A percentile compares a stretch with the other conserved stretches of the same genome.
phyloP scores from a whole-genome alignment of 2,329 filamentous ascomycete species.

The Coleophoma crateriformis region DNA sequence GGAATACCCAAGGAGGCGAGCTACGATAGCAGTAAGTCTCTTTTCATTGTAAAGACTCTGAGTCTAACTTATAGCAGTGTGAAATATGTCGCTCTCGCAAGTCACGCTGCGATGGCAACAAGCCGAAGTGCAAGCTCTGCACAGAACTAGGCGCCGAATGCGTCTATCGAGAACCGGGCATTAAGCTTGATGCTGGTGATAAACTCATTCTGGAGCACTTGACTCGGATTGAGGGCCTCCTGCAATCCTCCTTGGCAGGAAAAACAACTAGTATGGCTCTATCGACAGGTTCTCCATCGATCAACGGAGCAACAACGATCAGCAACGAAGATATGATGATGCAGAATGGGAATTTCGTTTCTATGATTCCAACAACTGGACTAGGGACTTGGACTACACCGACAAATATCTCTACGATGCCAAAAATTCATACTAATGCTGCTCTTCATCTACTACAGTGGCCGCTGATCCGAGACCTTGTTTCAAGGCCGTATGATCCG shows the following conservation, averaged over 20 bases:
- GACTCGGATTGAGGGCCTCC: slow-evolving; percentile 68
- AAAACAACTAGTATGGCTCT: slow-evolving; percentile 46
- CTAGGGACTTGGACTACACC: slow-evolving; percentile 66
- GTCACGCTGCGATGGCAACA: slow-evolving; percentile 71
- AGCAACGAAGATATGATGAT: slow-evolving; percentile 51
- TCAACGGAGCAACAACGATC: slow-evolving; percentile 57
- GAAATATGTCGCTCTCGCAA: slow-evolving; percentile 78
- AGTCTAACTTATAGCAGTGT: slow-evolving; percentile 46
- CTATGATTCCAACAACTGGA: slow-evolving; percentile 55
- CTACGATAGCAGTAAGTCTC: slow-evolving; percentile 57
- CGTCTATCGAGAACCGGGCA: slow-evolving; percentile 77
- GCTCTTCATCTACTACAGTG: slow-evolving; percentile 74
- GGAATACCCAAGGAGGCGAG: slow-evolving; percentile 59
- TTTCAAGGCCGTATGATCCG: slow-evolving; percentile 72
- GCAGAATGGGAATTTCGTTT: slow-evolving; percentile 40
- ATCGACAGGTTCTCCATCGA: slow-evolving; percentile 56
- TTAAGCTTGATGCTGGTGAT: slow-evolving; percentile 82
- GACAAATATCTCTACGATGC: slow-evolving; percentile 78
- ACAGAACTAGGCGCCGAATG: slow-evolving; percentile 78
- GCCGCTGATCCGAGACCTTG: slow-evolving; percentile 73
- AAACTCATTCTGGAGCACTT: slow-evolving; percentile 79
- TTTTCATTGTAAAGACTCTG: slow-evolving; percentile 1
- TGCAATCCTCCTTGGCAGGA: slow-evolving; percentile 63
- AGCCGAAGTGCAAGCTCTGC: slow-evolving; percentile 81
- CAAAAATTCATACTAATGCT: slow-evolving; percentile 77